Base-by-base conservation (phyloP, 1,284 basidiomycete genomes). In the Mixia osmundae region DNA sequence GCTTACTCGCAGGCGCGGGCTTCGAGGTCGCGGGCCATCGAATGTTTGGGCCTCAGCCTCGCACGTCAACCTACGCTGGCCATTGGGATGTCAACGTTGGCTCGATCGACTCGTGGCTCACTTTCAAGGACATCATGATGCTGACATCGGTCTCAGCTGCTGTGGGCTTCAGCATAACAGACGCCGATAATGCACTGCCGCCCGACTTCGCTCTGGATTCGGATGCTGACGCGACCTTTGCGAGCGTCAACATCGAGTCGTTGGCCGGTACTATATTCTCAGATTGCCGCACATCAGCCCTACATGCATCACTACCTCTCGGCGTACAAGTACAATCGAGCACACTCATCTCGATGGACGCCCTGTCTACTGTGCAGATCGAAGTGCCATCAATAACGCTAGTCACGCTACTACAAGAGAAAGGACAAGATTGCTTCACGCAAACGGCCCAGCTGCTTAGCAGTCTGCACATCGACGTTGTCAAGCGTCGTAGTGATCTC, bases 81-180 rank as follows among this genome's bases (percentile, higher is more conserved):
- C 66, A 87, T 4, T 91, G 83, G 85, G 78, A 85, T 48, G 66
- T 83, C 30, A 57, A 59, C 15, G 30, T 80, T 18, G 76, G 76
- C 2, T 54, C 63, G 27, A 50, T 80, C 29, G 69, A 69, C 43
- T 65, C 64, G 0, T 54, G 64, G 25, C 47, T 76, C 10, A 67
- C 71, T 1, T 66, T 71, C 3, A 52, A 58, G 10, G 67, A 82
- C 38, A 60, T 61, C 0, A 57, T 60, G 26, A 54, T 66, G 3
- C 47, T 85, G 4, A 52, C 57, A 3, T 61, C 68, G 3, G 68
- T 68, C 18, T 57, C 62, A 5, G 60, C 63, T 19, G 63, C 70
- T 0, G 73, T 87, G 44, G 60, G 61, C 2, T 54, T 71, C 45
- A 78, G 76, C 47, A 85, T 71, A 48, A 54, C 60, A 0, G 85